A percentile compares a stretch with the other conserved stretches of the same genome.
Evolutionary conservation across 2,329 filamentous ascomycete species (phyloP).

Genomic region (Xylariaceae sp.): DNA sequence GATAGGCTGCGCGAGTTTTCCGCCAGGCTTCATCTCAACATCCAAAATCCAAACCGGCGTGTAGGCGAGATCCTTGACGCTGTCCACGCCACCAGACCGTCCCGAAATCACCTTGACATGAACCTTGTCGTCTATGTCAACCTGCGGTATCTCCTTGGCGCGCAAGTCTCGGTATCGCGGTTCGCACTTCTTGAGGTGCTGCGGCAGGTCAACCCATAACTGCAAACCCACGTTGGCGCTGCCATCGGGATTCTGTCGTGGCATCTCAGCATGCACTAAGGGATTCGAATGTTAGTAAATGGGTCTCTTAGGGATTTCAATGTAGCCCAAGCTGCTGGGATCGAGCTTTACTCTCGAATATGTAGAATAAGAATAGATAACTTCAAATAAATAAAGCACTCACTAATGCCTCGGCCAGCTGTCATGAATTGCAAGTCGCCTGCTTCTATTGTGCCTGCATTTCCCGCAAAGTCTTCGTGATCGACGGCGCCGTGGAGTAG

Average conservation of each 20-base stretch:
- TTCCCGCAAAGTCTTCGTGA: constrained; percentile 33
- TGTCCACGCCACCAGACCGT: constrained; percentile 76
- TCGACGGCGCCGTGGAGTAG: constrained; percentile 63
- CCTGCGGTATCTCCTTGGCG: constrained; percentile 71
- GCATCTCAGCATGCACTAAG: constrained; percentile 84
- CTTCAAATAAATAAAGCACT: not conserved
- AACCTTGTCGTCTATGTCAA: constrained; percentile 67
- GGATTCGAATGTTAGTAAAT: not conserved
- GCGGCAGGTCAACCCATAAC: constrained; percentile 89
- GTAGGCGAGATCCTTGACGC: constrained; percentile 84
- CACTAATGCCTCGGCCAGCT: constrained; percentile 72
- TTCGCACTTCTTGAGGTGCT: constrained; percentile 78
- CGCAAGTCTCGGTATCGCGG: constrained; percentile 85
- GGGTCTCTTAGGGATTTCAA: no score
- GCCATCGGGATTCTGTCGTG: constrained; percentile 69
- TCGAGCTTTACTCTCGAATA: no score
- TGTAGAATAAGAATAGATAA: no score
- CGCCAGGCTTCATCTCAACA: constrained; percentile 72
- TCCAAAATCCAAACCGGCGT: constrained; percentile 97
- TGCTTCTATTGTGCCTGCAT: constrained; percentile 69
- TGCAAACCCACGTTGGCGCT: constrained; percentile 80
- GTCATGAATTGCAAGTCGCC: constrained; percentile 99
- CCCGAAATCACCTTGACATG: constrained; percentile 87
- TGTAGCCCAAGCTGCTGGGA: no score
- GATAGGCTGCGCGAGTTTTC: constrained; percentile 66